Base-by-base conservation (phyloP, 2,329 filamentous ascomycete genomes). In the Sarocladium oryzae region DNA sequence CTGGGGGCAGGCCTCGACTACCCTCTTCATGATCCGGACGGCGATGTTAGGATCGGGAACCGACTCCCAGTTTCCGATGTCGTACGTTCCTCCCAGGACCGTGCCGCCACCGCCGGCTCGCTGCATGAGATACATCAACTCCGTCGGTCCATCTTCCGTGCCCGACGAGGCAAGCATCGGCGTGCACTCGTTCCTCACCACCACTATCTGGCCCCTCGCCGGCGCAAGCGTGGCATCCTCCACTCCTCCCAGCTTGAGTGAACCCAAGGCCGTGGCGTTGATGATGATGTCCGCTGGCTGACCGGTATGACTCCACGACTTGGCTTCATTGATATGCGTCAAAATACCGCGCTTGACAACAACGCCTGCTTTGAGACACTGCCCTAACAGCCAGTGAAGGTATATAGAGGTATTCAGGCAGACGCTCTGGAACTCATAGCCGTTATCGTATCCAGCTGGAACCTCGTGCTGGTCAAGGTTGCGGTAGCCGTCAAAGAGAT, bases 401-500 rank as follows among this genome's bases (percentile, higher is more conserved):
- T 96, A 97, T 53, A 96, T 70, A 37, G 87, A 82, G 0, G 88
- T 88, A 70, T 97, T 96, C 66, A 96, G 92, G 69, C 91, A 96
- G 36, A 96, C 84, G 1, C 88, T 92, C 7, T 81, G 89, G 66
- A 93, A 96, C 51, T 78, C 74, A 49, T 81, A 87, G 21, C 83
- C 90, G 10, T 85, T 86, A 54, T 89, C 84, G 50, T 85, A 79
- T 16, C 79, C 87, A 0, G 71, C 59, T 0, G 81, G 79, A 1
- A 95, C 70, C 57, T 86, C 75, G 9, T 71, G 66, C 30, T 75
- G 65, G 4, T 76, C 63, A 3, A 92, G 67, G 52, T 82, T 70
- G 54, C 80, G 78, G 67, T 84, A 92, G 68, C 92, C 82, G 11
- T 85, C 83, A 43, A 86, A 78, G 6, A 89, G 67, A 51, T 84